Evolutionary conservation across 2,329 filamentous ascomycete species (phyloP), one percentile per base, ranked within the genome.

Genomic region (Claviceps digitariae): DNA sequence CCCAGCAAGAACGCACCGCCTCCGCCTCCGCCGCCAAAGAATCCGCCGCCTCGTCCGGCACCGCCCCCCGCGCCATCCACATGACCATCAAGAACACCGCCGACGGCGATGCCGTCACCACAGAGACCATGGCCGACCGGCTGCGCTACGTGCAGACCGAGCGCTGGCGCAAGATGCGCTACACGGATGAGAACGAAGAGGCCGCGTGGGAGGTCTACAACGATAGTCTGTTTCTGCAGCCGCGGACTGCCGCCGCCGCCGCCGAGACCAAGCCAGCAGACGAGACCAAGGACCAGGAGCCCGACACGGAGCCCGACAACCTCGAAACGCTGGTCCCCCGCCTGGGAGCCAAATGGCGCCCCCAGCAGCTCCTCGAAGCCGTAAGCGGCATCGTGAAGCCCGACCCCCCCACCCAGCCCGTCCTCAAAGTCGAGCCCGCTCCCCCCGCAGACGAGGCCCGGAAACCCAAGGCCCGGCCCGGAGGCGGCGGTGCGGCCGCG

Each of bases 81-180:
- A 87, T 95, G 73, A 88, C 87, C 31, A 83, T 94, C 63, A 95
- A 94, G 73, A 82, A 83, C 40, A 79, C 81, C 1, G 79, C 81
- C 48, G 82, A 86, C 60, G 82, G 82, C 53, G 84, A 85, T 51
- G 73, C 77, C 15, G 74, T 81, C 53, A 75, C 81, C 13, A 82
- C 80, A 25, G 79, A 86, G 59, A 90, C 82, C 38, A 93, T 86
- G 74, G 83, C 79, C 57, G 78, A 86, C 63, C 81, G 89, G 31
- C 78, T 97, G 58, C 81, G 85, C 60, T 72, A 77, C 46, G 89
- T 94, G 45, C 87, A 94, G 70, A 79, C 82, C 51, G 91, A 98
- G 66, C 73, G 76, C 54, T 98, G 93, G 93, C 79, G 81, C 58
- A 79, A 76, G 56, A 78, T 95, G 66, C 76, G 81, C 56, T 96